Conservation (phyloP, 1,284 basidiomycete genomes). For the Ganoderma sinense region DNA sequence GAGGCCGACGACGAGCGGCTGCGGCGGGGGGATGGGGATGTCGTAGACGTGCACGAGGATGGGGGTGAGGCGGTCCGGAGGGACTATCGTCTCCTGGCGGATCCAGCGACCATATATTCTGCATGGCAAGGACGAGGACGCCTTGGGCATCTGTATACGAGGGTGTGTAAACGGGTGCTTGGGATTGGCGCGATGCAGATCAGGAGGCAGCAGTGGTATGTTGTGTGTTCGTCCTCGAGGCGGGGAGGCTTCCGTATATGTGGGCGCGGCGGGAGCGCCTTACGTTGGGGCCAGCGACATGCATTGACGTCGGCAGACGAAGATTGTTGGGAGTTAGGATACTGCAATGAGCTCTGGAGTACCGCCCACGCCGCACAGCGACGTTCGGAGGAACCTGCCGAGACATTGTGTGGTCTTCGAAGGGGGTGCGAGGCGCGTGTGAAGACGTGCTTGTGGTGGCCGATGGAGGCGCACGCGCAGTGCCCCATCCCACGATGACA, state of each 20-base stretch:
- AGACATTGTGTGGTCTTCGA: neutral
- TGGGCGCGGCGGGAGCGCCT: neutral
- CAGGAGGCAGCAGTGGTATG: neutral
- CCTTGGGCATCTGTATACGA: neutral
- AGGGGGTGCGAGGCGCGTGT: neutral
- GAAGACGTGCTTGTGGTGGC: neutral
- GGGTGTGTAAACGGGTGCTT: neutral
- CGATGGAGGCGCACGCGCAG: constrained; percentile 2
- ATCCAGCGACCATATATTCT: constrained; percentile 9
- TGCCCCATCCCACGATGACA: neutral
- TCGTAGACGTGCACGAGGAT: constrained; percentile 9
- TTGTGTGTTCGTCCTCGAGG: neutral
- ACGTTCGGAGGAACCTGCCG: neutral
- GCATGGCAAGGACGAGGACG: neutral
- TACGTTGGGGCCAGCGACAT: constrained; percentile 1
- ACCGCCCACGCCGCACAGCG: neutral
- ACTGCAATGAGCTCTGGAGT: neutral
- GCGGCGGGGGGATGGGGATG: constrained; percentile 4
- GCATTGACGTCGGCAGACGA: neutral
- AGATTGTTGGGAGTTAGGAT: constrained; percentile 5
- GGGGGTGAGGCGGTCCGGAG: neutral
- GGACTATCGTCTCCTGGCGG: constrained; percentile 1
- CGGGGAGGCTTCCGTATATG: constrained; percentile 1
- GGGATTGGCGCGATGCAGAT: neutral
- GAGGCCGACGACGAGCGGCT: constrained; percentile 3